Conservation (phyloP, 345 rosid genomes). For the Mercurialis annua region DNA sequence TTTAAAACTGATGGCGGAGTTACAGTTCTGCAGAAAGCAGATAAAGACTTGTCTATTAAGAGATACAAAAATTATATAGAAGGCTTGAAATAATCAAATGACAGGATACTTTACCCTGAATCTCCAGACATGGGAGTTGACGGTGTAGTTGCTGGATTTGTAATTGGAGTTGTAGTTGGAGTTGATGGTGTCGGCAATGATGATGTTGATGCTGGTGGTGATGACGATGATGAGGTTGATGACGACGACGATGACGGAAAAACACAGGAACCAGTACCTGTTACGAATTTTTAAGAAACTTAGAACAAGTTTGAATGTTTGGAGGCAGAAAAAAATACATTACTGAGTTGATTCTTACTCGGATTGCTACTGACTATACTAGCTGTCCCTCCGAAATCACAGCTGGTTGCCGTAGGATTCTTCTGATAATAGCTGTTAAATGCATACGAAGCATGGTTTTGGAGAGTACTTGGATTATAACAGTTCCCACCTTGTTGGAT, state of each 20-base stretch:
- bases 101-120: slow-evolving; percentile 39
- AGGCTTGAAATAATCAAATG: neutral
- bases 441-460: slow-evolving; percentile 85
- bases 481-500: slow-evolving; percentile 86
- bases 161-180: slow-evolving; percentile 12
- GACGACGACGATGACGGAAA: slow-evolving; percentile 51
- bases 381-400: slow-evolving; percentile 87
- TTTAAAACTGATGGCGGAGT: slow-evolving; percentile 48
- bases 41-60: neutral
- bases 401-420: slow-evolving; percentile 72
- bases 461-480: slow-evolving; percentile 61
- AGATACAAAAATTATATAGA: neutral
- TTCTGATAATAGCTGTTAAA: slow-evolving; percentile 93
- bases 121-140: slow-evolving; percentile 39
- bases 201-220: slow-evolving; percentile 45
- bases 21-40: slow-evolving; percentile 15
- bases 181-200: slow-evolving; percentile 37
- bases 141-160: slow-evolving; percentile 38
- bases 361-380: slow-evolving; percentile 58
- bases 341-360: slow-evolving; percentile 49
- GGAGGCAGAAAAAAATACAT: neutral
- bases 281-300: slow-evolving; percentile 3
- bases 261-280: slow-evolving; percentile 82
- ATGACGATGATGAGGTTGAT: slow-evolving; percentile 29
- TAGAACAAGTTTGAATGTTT: neutral